Evolutionary conservation across 257 asterid species (phyloP).

Genomic region (Jacaranda mimosifolia): DNA sequence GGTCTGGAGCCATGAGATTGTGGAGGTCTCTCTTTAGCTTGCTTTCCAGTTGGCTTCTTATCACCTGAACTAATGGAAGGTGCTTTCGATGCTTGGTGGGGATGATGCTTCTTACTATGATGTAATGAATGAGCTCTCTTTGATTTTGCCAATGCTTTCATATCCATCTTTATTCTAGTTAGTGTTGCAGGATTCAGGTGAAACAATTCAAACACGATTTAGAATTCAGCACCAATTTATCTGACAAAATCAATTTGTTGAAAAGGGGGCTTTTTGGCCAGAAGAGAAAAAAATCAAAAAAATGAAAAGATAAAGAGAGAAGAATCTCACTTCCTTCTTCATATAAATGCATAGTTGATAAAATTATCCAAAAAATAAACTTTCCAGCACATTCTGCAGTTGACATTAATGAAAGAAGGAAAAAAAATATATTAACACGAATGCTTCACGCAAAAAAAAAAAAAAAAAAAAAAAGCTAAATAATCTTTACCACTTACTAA

Average conservation of each 20-base stretch:
- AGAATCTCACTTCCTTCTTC: constrained; percentile 15
- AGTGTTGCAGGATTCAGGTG: constrained; percentile 28
- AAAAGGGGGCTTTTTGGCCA: neutral
- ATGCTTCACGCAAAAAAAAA: neutral
- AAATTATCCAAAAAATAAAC: neutral
- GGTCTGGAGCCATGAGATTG: constrained; percentile 48
- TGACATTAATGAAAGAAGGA: neutral
- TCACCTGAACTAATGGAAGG: constrained; percentile 48
- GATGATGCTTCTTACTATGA: constrained; percentile 73
- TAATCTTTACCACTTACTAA: neutral
- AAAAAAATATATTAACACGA: neutral
- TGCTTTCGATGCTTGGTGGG: constrained; percentile 57
- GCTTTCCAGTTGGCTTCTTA: constrained; percentile 59
- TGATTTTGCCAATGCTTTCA: constrained; percentile 92
- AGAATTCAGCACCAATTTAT: neutral
- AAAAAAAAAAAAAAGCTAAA: neutral
- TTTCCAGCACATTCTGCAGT: constrained; percentile 2
- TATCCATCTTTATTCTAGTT: constrained; percentile 62
- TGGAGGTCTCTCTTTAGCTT: constrained; percentile 50
- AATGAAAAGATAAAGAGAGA: neutral
- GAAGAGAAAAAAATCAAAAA: neutral
- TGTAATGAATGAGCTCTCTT: constrained; percentile 89
- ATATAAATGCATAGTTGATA: neutral
- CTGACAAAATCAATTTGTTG: constrained; percentile 1
- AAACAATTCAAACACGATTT: neutral